A percentile compares a stretch with the other conserved stretches of the same genome.
phyloP scores from a whole-genome alignment of 306 rosid species.

The Notholithocarpus densiflorus region DNA sequence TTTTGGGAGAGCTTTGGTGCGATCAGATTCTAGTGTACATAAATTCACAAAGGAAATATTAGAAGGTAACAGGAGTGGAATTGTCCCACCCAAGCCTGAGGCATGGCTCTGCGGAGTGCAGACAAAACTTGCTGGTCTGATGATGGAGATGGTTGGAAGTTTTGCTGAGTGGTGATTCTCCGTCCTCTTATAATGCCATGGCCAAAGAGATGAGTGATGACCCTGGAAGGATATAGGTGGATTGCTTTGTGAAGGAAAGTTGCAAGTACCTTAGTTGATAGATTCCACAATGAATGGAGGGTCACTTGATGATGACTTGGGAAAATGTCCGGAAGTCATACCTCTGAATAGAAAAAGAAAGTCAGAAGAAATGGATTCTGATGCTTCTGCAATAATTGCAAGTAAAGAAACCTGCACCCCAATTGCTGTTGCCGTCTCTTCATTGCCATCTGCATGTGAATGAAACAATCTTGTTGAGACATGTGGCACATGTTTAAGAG shows the following conservation, averaged over 20 bases:
- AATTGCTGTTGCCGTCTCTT: conserved; percentile 25
- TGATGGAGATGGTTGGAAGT: conserved; percentile 24
- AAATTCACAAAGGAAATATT: conserved; percentile 21
- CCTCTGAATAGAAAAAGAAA: conserved; percentile 53
- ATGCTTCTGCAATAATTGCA: conserved; percentile 27
- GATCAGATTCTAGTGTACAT: conserved; percentile 25
- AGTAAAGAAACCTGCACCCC: conserved; percentile 32
- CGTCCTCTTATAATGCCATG: conserved; percentile 11
- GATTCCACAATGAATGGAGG: conserved; percentile 22
- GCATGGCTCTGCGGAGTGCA: conserved; percentile 2
- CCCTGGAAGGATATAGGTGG: conserved; percentile 26
- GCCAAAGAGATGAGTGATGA: conserved; percentile 23
- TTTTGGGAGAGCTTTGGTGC: conserved; percentile 6
- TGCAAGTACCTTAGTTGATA: conserved; percentile 19
- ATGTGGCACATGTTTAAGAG: conserved; percentile 34
- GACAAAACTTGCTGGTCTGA: not conserved
- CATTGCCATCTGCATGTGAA: conserved; percentile 19
- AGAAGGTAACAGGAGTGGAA: conserved; percentile 15
- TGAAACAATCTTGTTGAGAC: conserved; percentile 23
- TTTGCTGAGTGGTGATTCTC: conserved; percentile 13
- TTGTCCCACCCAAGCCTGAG: conserved; percentile 5
- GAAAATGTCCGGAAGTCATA: conserved; percentile 25
- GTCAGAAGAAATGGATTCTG: conserved; percentile 33
- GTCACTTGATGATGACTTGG: conserved; percentile 17
- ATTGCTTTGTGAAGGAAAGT: conserved; percentile 23